A percentile compares a stretch with the other conserved stretches of the same genome.
Evolutionary conservation across 2,329 filamentous ascomycete species (phyloP).

Genomic region (Aspergillus jensenii): DNA sequence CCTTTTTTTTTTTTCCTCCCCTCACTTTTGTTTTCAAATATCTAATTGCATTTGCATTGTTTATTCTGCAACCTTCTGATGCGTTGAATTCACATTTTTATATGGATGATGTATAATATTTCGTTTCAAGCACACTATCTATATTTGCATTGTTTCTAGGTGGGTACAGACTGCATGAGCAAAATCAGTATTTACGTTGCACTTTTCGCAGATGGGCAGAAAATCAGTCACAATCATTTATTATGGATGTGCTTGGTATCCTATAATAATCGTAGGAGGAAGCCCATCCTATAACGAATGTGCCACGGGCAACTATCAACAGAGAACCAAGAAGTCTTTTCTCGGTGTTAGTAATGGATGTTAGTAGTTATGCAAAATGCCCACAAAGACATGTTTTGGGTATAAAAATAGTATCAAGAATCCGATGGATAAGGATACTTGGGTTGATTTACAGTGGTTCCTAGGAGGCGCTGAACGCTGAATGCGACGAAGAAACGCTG

Average conservation of each 20-base stretch:
- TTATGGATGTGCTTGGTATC: neutral
- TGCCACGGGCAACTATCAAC: neutral
- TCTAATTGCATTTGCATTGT: neutral
- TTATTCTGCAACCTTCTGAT: neutral
- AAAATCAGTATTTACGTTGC: neutral
- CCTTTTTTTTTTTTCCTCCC: neutral
- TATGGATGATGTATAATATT: conserved; percentile 3
- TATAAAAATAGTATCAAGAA: neutral
- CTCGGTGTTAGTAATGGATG: neutral
- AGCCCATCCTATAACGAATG: neutral
- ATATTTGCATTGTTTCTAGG: neutral
- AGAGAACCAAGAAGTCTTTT: neutral
- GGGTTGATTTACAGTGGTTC: neutral
- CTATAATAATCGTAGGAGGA: neutral
- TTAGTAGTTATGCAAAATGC: neutral
- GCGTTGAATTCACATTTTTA: neutral
- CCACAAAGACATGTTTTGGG: neutral
- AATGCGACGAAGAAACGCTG: neutral
- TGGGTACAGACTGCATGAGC: neutral
- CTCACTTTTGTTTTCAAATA: neutral
- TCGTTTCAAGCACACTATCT: neutral
- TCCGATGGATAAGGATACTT: neutral
- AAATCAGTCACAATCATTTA: conserved; percentile 1
- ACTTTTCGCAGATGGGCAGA: neutral
- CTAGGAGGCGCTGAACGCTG: neutral